Base-by-base conservation (phyloP, 805 yeast species). In the Kodamaea jinghongensis region DNA sequence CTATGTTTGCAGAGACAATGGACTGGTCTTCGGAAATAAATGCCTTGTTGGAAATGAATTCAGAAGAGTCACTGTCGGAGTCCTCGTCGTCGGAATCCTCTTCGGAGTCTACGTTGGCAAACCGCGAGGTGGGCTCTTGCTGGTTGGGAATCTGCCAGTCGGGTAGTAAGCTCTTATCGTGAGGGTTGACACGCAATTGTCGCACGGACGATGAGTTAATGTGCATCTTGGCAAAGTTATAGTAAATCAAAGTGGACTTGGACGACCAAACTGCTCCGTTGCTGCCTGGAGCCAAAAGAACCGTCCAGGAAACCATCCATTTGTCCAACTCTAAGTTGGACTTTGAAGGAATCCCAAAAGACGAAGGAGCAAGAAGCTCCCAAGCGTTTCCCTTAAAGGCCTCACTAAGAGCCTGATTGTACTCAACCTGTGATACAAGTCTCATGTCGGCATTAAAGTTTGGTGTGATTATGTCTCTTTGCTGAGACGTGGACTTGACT, bases 221-320 rank as follows among this genome's bases (percentile, higher is more conserved):
- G 54, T 81, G 83, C 84, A 82, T 79, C 51, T 81, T 79, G 25
- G 89, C 89, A 65, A 81, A 82, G 51, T 82, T 81, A 52, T 82
- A 82, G 52, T 82, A 83, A 31, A 82, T 76, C 43, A 82, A 63
- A 0, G 87, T 81, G 1, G 85, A 79, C 50, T 82, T 82, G 1
- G 84, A 74, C 7, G 84, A 76, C 89, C 89, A 82, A 8, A 70
- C 71, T 0, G 71, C 60, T 1, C 73, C 73, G 28, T 79, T 76
- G 36, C 70, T 71, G 34, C 77, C 70, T 1, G 86, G 84, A 3
- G 84, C 76, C 14, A 82, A 60, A 29, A 81, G 57, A 8, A 83
- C 85, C 0, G 89, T 79, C 89, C 89, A 82, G 14, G 82, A 81
- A 4, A 82, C 86, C 86, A 82, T 82, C 89, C 89, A 82, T 56